Conservation (phyloP, 129 eudicot species). For the Scalesia atractyloides region DNA sequence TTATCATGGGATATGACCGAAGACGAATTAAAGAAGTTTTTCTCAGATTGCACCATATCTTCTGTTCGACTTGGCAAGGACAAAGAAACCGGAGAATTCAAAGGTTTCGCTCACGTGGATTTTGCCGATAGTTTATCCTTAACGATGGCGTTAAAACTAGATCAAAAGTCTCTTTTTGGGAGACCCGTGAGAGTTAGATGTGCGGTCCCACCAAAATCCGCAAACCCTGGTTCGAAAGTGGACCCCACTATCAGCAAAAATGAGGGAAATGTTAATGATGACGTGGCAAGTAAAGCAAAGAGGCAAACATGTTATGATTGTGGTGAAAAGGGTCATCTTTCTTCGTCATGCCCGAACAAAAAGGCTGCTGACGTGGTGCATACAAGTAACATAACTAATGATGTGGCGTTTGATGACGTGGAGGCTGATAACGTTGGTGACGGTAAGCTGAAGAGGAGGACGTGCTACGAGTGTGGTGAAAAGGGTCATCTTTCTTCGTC, state of each 20-base stretch:
- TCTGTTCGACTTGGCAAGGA: conserved; percentile 88
- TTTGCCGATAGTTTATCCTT: conserved; percentile 66
- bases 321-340: conserved; percentile 66
- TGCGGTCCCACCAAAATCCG: conserved; percentile 71
- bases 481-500: conserved; percentile 60
- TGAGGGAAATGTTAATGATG: conserved; percentile 18
- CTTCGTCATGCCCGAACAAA: conserved; percentile 62
- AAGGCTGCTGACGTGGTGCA: conserved; percentile 45
- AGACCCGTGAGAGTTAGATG: conserved; percentile 82
- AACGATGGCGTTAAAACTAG: conserved; percentile 68
- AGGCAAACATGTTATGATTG: conserved; percentile 49
- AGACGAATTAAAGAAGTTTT: conserved; percentile 69
- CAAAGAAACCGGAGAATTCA: conserved; percentile 81
- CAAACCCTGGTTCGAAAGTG: conserved; percentile 28
- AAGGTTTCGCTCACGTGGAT: conserved; percentile 93
- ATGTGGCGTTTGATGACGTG: conserved; percentile 16
- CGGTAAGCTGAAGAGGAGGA: conserved; percentile 54
- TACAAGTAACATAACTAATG: conserved; percentile 9
- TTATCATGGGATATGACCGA: conserved; percentile 92
- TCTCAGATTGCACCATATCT: conserved; percentile 65
- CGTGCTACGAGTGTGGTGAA: conserved; percentile 67
- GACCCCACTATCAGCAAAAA: conserved; percentile 14
- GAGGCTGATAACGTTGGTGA: conserved; percentile 34
- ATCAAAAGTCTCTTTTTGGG: conserved; percentile 73
- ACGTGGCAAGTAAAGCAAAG: conserved; percentile 19